These are phyloP conservation scores for Calonectria henricotiae DNA, from an alignment of 2,329 filamentous ascomycete species.

Conservation along the genomic window DNA sequence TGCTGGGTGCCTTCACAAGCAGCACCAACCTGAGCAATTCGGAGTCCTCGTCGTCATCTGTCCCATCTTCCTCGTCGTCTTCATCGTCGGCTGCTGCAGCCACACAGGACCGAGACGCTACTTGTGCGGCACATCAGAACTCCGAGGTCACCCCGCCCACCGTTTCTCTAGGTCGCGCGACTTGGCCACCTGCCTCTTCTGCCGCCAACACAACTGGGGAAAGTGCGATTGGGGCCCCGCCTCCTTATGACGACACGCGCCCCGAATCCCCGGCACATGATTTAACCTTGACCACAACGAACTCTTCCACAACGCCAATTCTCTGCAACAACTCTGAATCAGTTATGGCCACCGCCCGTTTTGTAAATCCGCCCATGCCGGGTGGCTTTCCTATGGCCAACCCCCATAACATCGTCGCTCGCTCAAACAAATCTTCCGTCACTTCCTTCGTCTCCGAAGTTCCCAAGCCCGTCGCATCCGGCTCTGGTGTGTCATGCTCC, in stretches of 20 bases:
- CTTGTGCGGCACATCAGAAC: conserved; percentile 28
- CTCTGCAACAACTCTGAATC: conserved; percentile 43
- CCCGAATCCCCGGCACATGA: conserved; percentile 49
- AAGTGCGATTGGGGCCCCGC: conserved; percentile 48
- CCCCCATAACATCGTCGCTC: conserved; percentile 68
- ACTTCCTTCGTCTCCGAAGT: conserved; percentile 70
- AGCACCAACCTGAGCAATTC: conserved; percentile 12
- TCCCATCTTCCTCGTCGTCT: conserved; percentile 18
- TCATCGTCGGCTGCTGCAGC: conserved; percentile 11
- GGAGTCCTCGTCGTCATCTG: conserved; percentile 3
- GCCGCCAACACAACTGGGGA: conserved; percentile 46
- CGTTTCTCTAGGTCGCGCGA: conserved; percentile 32
- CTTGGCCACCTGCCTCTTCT: conserved; percentile 42
- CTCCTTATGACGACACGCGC: conserved; percentile 55
- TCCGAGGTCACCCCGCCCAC: conserved; percentile 30
- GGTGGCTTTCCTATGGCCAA: conserved; percentile 54
- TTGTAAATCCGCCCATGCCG: conserved; percentile 43
- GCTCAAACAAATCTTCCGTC: conserved; percentile 68
- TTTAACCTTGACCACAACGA: conserved; percentile 47
- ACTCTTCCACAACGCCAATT: conserved; percentile 42
- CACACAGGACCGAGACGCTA: neutral
- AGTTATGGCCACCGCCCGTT: conserved; percentile 48
- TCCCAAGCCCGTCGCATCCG: conserved; percentile 84
- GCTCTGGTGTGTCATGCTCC: conserved; percentile 82
- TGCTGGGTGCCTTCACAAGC: conserved; percentile 35